Base-by-base conservation (phyloP, 305 asterid species). In the Ajuga reptans region DNA sequence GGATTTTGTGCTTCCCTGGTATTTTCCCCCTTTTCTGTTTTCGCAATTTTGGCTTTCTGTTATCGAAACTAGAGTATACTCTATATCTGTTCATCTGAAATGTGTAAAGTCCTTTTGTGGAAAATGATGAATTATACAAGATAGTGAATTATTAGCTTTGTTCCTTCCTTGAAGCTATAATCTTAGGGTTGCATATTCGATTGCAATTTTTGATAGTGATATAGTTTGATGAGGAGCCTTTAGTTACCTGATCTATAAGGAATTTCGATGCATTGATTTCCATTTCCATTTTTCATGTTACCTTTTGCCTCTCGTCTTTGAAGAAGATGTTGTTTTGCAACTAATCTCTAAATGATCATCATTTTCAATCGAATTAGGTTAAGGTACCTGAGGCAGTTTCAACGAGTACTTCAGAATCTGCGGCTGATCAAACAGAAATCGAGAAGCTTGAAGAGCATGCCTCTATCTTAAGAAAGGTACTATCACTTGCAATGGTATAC, bases 381-480 rank as follows among this genome's bases (percentile, higher is more conserved):
- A 84, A 86, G 79, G 77, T 80, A 51, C 53, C 87, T 46, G 98
- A 87, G 68, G 70, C 75, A 39, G 75, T 64, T 62, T 73, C 84
- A 55, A 67, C 76, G 2, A 76, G 76, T 21, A 69, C 80, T 62
- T 79, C 91, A 31, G 58, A 66, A 69, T 77, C 88, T 18, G 83
- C 82, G 27, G 83, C 75, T 72, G 95, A 88, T 79, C 82, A 87
- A 79, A 70, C 84, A 55, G 95, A 89, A 66, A 77, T 78, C 5
- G 96, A 87, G 80, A 79, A 82, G 80, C 89, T 92, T 63, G 91
- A 92, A 75, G 96, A 84, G 62, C 90, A 79, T 21, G 91, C 87
- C 51, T 64, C 85, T 29, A 46, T 61, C 61, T 78, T 92, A 64
- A 82, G 86, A 78, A 79, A 82, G 96, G 98, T 89, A 82, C 41